These are phyloP conservation scores for Neurospora terricola DNA, from an alignment of 495 filamentous ascomycete species.

Conservation along the genomic window DNA sequence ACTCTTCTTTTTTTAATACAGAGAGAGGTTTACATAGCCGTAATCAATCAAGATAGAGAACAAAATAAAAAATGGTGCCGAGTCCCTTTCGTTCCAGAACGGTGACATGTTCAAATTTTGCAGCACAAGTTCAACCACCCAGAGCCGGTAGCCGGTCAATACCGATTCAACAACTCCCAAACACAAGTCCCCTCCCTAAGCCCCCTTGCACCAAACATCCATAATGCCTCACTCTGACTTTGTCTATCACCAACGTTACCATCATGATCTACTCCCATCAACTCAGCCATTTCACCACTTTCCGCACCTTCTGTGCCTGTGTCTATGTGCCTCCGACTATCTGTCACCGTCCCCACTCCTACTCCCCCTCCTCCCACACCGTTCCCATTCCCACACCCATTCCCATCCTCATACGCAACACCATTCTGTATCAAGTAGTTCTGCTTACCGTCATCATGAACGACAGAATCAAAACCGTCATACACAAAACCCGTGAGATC, in stretches of 20 bases:
- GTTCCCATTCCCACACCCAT: neutral
- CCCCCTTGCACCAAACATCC: constrained; percentile 34
- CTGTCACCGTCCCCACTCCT: neutral
- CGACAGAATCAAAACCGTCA: constrained; percentile 2
- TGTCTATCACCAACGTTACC: neutral
- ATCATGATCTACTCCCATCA: neutral
- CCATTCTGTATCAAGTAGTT: neutral
- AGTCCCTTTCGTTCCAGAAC: too few relatives aligned
- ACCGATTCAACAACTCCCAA: constrained; percentile 44
- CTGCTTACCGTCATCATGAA: neutral
- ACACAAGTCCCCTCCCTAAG: constrained; percentile 41
- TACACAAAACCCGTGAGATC: constrained; percentile 30
- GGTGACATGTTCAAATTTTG: neutral
- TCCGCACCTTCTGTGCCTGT: constrained; percentile 5
- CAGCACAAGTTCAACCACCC: too few relatives aligned
- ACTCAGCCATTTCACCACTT: constrained; percentile 10
- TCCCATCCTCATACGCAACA: neutral
- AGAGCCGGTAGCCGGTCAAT: constrained; percentile 5
- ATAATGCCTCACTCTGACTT: neutral
- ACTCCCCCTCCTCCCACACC: neutral
- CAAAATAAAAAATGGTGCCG: neutral
- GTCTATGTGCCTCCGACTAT: too few relatives aligned
- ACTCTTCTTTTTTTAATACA: neutral
- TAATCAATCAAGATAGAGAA: neutral
- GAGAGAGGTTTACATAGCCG: neutral